Evolutionary conservation across 1,284 basidiomycete genomes (phyloP).

Genomic region (Cutaneotrichosporon mucoides): DNA sequence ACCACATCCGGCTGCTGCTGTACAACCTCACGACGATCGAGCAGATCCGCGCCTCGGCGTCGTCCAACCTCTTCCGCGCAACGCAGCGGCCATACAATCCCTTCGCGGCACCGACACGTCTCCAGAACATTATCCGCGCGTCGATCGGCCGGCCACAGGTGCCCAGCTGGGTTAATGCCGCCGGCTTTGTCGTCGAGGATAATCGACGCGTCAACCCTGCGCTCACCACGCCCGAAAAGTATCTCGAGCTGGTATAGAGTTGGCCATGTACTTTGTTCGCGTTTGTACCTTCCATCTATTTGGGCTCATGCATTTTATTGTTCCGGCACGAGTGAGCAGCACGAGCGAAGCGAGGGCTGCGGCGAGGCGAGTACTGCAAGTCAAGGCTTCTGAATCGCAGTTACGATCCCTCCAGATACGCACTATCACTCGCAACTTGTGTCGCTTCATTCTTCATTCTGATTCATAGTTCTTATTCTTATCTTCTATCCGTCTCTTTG

Average conservation of each 20-base stretch:
- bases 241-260: slow-evolving; percentile 22
- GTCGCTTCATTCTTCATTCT: too few species aligned
- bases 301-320: neutral
- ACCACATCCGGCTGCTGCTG: slow-evolving; percentile 75
- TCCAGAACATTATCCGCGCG: slow-evolving; percentile 40
- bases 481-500: too few species aligned
- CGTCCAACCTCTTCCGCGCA: slow-evolving; percentile 30
- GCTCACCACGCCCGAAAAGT: slow-evolving; percentile 28
- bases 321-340: too few species aligned
- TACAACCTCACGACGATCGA: slow-evolving; percentile 89
- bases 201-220: slow-evolving; percentile 41
- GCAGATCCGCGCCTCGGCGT: slow-evolving; percentile 51
- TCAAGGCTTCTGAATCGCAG: too few species aligned
- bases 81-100: slow-evolving; percentile 42
- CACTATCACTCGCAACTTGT: too few species aligned
- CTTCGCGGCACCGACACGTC: slow-evolving; percentile 34
- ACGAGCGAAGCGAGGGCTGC: too few species aligned
- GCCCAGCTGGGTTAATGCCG: slow-evolving; percentile 47
- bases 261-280: neutral
- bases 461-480: too few species aligned
- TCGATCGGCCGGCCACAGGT: slow-evolving; percentile 44
- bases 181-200: slow-evolving; percentile 32
- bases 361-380: too few species aligned
- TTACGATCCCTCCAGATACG: too few species aligned
- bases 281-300: too few species aligned